A percentile compares a stretch with the other conserved stretches of the same genome.
phyloP scores from a whole-genome alignment of 768 basidiomycete species.

The Tylopilus cervinicoccineus region DNA sequence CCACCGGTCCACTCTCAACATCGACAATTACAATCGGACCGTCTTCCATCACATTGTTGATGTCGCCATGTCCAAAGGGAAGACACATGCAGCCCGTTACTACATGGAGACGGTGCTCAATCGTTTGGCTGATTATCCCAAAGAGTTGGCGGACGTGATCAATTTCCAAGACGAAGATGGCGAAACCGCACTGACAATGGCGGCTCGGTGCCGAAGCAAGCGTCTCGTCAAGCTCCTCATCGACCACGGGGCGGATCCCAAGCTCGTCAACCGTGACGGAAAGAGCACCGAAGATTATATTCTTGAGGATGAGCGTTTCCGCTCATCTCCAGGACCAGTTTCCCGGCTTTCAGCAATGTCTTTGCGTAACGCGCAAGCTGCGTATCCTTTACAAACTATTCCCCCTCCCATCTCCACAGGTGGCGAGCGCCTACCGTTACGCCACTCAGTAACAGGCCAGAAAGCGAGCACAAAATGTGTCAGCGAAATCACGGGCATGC shows the following conservation, averaged over 20 bases:
- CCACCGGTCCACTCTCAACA: conserved; percentile 97
- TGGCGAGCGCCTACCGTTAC: conserved; percentile 69
- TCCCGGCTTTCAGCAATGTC: conserved; percentile 66
- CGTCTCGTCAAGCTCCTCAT: conserved; percentile 93
- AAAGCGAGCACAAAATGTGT: conserved; percentile 81
- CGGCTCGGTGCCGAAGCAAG: conserved; percentile 92
- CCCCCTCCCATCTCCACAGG: conserved; percentile 42
- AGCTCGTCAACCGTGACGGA: conserved; percentile 89
- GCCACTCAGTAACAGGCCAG: conserved; percentile 82
- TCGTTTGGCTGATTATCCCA: conserved; percentile 87
- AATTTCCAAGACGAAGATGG: conserved; percentile 99
- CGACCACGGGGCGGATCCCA: conserved; percentile 95
- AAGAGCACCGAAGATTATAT: conserved; percentile 99
- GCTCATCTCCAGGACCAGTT: conserved; percentile 81
- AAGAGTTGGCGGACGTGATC: conserved; percentile 95
- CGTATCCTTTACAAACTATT: conserved; percentile 37
- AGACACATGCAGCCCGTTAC: conserved; percentile 95
- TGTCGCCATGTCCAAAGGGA: conserved; percentile 95
- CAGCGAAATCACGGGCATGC: conserved; percentile 79
- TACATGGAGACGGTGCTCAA: conserved; percentile 96
- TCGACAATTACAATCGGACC: conserved; percentile 95
- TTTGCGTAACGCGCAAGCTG: conserved; percentile 64
- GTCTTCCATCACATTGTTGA: conserved; percentile 98
- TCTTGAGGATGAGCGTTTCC: conserved; percentile 95
- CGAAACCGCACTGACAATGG: conserved; percentile 95